These are phyloP conservation scores for Gracilaria vermiculophylla DNA, from an alignment of 23 red algal genomes.

Conservation along the genomic window DNA sequence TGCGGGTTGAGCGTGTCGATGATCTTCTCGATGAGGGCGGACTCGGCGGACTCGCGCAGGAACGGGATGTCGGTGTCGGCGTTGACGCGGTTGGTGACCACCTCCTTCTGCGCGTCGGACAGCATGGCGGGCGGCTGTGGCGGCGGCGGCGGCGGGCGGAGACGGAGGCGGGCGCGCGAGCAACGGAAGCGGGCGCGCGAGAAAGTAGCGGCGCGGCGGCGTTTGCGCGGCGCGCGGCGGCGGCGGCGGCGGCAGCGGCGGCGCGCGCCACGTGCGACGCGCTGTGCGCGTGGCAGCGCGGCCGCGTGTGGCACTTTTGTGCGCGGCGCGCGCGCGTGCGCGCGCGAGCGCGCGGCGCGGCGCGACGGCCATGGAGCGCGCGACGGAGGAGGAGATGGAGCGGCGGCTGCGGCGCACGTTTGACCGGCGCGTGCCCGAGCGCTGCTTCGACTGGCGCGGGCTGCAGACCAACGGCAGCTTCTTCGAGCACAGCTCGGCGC, in stretches of 20 bases:
- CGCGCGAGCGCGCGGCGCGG: too few species aligned
- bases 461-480: conserved; percentile 10
- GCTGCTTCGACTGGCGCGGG: conserved; percentile 16
- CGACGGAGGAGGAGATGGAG: background rate
- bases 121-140: conserved; percentile 4
- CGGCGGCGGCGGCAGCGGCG: background rate
- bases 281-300: too few species aligned
- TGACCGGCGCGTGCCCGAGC: background rate
- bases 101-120: conserved; percentile 38
- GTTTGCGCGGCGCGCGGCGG: too few species aligned
- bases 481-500: conserved; percentile 4
- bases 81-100: conserved; percentile 40
- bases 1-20: conserved; percentile 29
- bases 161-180: too few species aligned
- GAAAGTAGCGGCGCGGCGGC: background rate
- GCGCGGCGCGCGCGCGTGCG: too few species aligned
- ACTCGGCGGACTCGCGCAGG: conserved; percentile 34
- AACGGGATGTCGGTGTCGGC: conserved; percentile 54
- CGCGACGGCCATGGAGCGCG: conserved; percentile 10
- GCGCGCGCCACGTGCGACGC: background rate
- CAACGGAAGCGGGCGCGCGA: background rate
- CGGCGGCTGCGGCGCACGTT: background rate
- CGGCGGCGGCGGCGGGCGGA: too few species aligned
- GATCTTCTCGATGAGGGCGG: conserved; percentile 7
- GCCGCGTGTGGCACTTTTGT: too few species aligned